These are phyloP conservation scores for Caryopteris hybrid DNA, from an alignment of 305 asterid species.

Conservation along the genomic window DNA sequence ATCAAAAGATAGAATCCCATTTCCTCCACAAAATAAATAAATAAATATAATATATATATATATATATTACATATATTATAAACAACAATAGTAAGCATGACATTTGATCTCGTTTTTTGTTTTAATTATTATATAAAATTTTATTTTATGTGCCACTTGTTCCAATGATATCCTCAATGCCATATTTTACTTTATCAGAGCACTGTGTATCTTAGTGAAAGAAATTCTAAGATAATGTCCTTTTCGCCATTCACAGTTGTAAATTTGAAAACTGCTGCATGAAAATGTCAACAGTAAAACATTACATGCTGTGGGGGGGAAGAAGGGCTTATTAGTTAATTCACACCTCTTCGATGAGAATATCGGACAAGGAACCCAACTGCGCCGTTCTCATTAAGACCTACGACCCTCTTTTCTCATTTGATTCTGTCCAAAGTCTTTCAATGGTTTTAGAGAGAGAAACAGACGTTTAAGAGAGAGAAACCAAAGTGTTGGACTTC, in stretches of 20 bases:
- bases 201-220: slow-evolving; percentile 8
- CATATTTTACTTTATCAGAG: not conserved
- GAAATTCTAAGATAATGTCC: slow-evolving; percentile 3
- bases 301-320: not conserved
- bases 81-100: too few species aligned
- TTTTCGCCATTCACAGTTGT: slow-evolving; percentile 5
- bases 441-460: slow-evolving; percentile 26
- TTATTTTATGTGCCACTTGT: not conserved
- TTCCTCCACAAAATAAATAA: too few species aligned
- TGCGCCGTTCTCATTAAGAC: slow-evolving; percentile 22
- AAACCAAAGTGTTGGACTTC: slow-evolving; percentile 1
- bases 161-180: slow-evolving; percentile 3
- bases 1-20: too few species aligned
- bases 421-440: not conserved
- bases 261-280: slow-evolving; percentile 27
- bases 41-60: too few species aligned
- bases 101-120: too few species aligned
- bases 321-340: slow-evolving; percentile 13
- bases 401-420: not conserved
- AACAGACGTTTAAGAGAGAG: slow-evolving; percentile 9
- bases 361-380: slow-evolving; percentile 26
- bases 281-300: slow-evolving; percentile 31
- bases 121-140: too few species aligned
- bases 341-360: not conserved
- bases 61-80: too few species aligned